Conservation (phyloP, 176 grass and related monocot genomes). For the Pontederia crassipes region DNA sequence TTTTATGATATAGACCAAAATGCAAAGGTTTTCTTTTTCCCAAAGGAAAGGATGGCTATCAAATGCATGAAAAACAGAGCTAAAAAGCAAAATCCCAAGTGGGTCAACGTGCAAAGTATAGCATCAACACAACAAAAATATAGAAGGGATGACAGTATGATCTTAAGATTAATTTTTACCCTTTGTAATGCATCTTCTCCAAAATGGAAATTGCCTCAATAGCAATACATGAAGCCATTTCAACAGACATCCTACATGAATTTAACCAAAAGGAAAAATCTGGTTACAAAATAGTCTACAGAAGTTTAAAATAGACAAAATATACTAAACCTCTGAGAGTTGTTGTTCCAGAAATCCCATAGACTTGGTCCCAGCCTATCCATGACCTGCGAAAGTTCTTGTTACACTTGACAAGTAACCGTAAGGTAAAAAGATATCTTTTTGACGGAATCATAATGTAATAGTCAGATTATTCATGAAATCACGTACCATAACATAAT, state of each 20-base stretch:
- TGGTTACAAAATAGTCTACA: neutral
- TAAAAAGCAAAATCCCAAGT: neutral
- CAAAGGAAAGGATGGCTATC: too few species aligned
- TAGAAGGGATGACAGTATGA: neutral
- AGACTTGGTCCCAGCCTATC: slow-evolving; percentile 7
- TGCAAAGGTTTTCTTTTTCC: too few species aligned
- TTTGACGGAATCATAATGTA: neutral
- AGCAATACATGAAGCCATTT: slow-evolving; percentile 8
- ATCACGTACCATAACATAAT: slow-evolving; percentile 5
- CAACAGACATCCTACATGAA: slow-evolving; percentile 8
- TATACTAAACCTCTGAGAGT: slow-evolving; percentile 1
- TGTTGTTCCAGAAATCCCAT: slow-evolving; percentile 10
- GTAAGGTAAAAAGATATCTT: too few species aligned
- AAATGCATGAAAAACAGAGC: neutral
- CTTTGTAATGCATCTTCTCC: slow-evolving; percentile 8
- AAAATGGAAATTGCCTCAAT: slow-evolving; percentile 10
- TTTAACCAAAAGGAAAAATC: neutral
- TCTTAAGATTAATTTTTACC: neutral
- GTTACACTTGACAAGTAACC: neutral
- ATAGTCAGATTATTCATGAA: neutral
- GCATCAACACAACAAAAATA: too few species aligned
- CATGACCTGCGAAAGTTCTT: slow-evolving; percentile 2
- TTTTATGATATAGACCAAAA: too few species aligned
- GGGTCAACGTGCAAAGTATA: too few species aligned
- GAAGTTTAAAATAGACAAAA: neutral